Conservation (phyloP, 2,329 filamentous ascomycete species). For the Dendrostoma leiphaemia region DNA sequence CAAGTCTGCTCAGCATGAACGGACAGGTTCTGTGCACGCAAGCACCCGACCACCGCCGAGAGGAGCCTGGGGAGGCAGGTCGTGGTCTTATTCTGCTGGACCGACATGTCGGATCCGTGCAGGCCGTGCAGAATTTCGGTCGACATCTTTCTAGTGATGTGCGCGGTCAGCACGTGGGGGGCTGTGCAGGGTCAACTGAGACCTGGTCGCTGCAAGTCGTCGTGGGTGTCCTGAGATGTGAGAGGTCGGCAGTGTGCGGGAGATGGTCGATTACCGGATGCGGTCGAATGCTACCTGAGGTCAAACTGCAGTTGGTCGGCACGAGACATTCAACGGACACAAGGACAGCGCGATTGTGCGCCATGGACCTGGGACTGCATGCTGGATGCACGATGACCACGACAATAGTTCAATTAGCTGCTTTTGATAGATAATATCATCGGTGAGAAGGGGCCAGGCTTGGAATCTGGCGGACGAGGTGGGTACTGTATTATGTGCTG, state of each 20-base stretch:
- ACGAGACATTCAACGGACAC: neutral
- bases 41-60: no score
- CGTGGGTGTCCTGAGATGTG: no score
- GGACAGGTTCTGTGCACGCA: neutral
- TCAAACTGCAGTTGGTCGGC: constrained; percentile 7
- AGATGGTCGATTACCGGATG: constrained; percentile 6
- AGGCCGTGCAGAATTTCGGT: no score
- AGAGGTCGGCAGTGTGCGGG: no score
- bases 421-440: neutral
- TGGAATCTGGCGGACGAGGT: neutral
- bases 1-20: constrained; percentile 3
- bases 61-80: no score
- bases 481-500: no score
- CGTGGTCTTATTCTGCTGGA: no score
- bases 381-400: no score
- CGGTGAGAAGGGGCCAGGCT: neutral
- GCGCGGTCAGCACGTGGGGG: constrained; percentile 16
- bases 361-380: neutral
- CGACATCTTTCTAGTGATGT: no score
- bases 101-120: constrained; percentile 1
- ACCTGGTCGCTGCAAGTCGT: neutral
- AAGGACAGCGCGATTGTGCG: neutral
- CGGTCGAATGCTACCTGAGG: constrained; percentile 9
- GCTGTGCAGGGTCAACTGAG: neutral
- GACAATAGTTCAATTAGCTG: neutral